Percentiles rank a stretch among this genome's conserved stretches.
These are phyloP conservation scores for Suillus ampliporus DNA, from an alignment of 768 basidiomycete species.

Conservation along the genomic window DNA sequence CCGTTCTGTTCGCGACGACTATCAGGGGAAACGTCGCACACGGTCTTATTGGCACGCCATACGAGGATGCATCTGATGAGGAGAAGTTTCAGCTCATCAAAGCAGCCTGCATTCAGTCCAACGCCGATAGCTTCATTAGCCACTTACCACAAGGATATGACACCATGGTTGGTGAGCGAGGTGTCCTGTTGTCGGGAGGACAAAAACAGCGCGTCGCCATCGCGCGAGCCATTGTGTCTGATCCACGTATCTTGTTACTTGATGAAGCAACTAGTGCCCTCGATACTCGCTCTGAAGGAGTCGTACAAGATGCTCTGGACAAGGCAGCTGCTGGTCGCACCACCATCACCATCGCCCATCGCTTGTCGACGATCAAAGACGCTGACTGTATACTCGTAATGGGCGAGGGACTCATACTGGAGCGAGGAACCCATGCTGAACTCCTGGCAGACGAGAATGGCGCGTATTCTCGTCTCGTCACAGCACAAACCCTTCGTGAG, in stretches of 20 bases:
- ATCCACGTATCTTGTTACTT: constrained; percentile 53
- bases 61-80: constrained; percentile 45
- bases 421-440: constrained; percentile 49
- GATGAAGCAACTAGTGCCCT: constrained; percentile 57
- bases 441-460: constrained; percentile 44
- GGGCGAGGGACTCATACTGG: constrained; percentile 49
- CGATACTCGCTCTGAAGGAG: constrained; percentile 55
- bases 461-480: constrained; percentile 48
- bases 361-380: constrained; percentile 51
- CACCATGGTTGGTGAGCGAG: constrained; percentile 55
- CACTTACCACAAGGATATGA: constrained; percentile 56
- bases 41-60: constrained; percentile 48
- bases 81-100: constrained; percentile 51
- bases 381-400: constrained; percentile 51
- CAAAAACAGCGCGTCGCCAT: constrained; percentile 62
- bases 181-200: constrained; percentile 53
- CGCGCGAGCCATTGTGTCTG: constrained; percentile 55
- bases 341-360: constrained; percentile 39
- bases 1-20: constrained; percentile 52
- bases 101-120: constrained; percentile 54
- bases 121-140: constrained; percentile 55
- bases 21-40: constrained; percentile 53
- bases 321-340: constrained; percentile 50
- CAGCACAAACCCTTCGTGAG: constrained; percentile 46
- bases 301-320: constrained; percentile 60